Evolutionary conservation across 345 rosid genomes (phyloP), one percentile per base, ranked within the genome.

Genomic region (Arabidopsis arenosa): DNA sequence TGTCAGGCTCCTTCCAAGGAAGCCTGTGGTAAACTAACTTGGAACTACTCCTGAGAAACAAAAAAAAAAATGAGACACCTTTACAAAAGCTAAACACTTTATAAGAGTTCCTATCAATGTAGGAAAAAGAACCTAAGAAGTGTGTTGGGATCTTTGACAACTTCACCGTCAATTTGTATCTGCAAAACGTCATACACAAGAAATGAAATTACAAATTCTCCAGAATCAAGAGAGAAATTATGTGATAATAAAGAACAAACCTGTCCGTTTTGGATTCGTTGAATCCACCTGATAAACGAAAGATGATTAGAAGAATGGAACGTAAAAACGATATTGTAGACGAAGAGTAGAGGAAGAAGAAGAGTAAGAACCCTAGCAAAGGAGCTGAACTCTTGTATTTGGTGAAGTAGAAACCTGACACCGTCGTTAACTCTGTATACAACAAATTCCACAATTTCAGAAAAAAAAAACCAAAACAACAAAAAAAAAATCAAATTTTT

Each of bases 1-100:
- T 85, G 23, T 87, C 90, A 9, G 88, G 97, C 84, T 88, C 98
- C 76, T 85, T 85, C 98, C 98, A 92, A 8, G 98, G 97, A 77
- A 86, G 85, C 85, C 97, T 87, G 75, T 84, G 86, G 79, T 94
- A 91, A 18, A 85, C 82, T 70, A 91, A 78, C 70, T 83, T 83
- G 5, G 87, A 89, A 79, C 86, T 89, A 78, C 21, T 82, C 77
- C 97, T 90, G 75, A 5, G 57, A 67, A 54, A 65, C 9, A 33
- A 41, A 44, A 14, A n/a, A 21, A 21, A 9, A 37, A 2, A 48
- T 30, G 7, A 62, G 51, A 61, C 75, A 63, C 56, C 69, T 35
- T 52, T 18, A 64, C 68, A 21, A 67, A 66, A 30, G 18, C n/a
- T n/a, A 4, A 23, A 58, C 18, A 70, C 39, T 35, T 54, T 3